Evolutionary conservation across 2,329 filamentous ascomycete genomes (phyloP).

Genomic region (Fusarium devonianum): DNA sequence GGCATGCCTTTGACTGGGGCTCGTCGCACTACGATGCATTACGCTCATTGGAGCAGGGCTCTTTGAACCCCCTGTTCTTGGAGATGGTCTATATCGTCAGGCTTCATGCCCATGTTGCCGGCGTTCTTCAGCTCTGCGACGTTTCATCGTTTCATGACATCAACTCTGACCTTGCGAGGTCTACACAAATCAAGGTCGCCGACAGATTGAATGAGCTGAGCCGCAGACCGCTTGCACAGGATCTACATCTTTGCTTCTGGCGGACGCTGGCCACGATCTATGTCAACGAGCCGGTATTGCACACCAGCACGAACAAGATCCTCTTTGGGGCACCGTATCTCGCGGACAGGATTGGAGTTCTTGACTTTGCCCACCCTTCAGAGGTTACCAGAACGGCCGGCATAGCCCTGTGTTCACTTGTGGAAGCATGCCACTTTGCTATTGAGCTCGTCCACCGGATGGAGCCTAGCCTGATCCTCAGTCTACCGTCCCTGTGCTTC

Average conservation of each 20-base stretch:
- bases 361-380: slow-evolving; percentile 13
- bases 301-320: slow-evolving; percentile 23
- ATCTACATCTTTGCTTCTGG: slow-evolving; percentile 22
- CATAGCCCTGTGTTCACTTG: slow-evolving; percentile 9
- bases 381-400: slow-evolving; percentile 3
- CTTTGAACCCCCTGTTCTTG: slow-evolving; percentile 7
- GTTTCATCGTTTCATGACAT: slow-evolving; percentile 1
- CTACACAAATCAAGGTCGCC: background rate
- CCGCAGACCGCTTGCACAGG: slow-evolving; percentile 11
- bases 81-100: slow-evolving; percentile 14
- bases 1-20: slow-evolving; percentile 12
- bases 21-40: slow-evolving; percentile 18
- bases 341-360: slow-evolving; percentile 18
- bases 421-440: slow-evolving; percentile 24
- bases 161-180: background rate
- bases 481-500: slow-evolving; percentile 24
- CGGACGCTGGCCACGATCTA: slow-evolving; percentile 12
- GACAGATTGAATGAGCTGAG: background rate
- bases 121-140: slow-evolving; percentile 10
- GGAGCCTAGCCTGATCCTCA: slow-evolving; percentile 7
- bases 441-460: slow-evolving; percentile 17
- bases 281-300: slow-evolving; percentile 15
- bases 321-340: slow-evolving; percentile 22
- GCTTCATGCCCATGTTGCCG: slow-evolving; percentile 10
- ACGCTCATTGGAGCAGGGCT: background rate